Evolutionary conservation across 2,329 filamentous ascomycete species (phyloP), one percentile per base, ranked within the genome.

Genomic region (Fusarium graminum): DNA sequence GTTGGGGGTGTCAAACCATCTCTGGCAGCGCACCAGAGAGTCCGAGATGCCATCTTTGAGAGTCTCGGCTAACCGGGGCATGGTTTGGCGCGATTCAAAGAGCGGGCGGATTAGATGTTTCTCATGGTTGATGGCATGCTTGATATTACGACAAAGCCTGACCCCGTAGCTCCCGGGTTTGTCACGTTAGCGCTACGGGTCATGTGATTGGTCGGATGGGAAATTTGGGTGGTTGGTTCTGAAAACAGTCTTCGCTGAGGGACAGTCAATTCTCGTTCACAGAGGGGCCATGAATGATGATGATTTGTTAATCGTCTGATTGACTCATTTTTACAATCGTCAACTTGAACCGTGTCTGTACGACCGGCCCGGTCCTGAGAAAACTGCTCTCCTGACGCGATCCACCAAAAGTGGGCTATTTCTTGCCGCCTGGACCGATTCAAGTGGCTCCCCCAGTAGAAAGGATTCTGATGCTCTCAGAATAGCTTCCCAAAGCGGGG

Each of bases 1-100:
- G 13, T 86, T 88, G 16, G 90, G 88, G 0, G 93, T 93, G 34
- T 84, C 81, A 8, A 89, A 75, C 82, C 71, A 73, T 22, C 42
- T 42, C n/a, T 92, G 95, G 52, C 77, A 75, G 77, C 85, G 86
- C 38, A 84, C 75, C 40, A 78, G 76, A 7, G 76, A 63, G 26
- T 80, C 71, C 44, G 71, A 78, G 52, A 81, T 60, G 53, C 53
- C 58, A 44, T 63, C 52, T 43, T 29, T 63, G 11, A 64, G 36
- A 16, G 56, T 40, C 14, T 63, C 66, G 32, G 53, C 42, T 29
- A 72, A 10, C 45, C 40, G 58, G 14, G 53, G 22, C 55, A 65
- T 62, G 17, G 16, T 9, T 17, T 12, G 34, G 34, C 10, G 16
- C 16, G 34, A 9, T 36, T n/a, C 10, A n/a, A 9, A n/a, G 34